Evolutionary conservation across 208 protist genomes (phyloP).

Genomic region (Zelonia costaricensis): DNA sequence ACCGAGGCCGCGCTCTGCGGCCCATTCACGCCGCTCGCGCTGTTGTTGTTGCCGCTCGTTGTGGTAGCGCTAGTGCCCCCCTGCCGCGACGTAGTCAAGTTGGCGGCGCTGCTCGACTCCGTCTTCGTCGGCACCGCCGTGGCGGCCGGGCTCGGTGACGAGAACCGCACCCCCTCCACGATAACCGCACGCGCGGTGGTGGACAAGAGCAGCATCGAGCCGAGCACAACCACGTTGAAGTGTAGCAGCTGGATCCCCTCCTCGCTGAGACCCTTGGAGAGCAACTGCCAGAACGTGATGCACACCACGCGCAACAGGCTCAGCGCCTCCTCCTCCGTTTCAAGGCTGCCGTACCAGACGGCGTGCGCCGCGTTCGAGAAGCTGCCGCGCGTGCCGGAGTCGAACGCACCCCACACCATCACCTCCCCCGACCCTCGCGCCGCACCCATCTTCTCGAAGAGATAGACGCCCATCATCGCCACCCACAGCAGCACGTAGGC

Average conservation of each 20-base stretch:
- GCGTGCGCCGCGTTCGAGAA: not conserved
- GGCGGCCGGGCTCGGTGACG: not conserved
- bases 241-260: slow-evolving; percentile 18
- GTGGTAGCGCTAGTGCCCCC: too few relatives aligned
- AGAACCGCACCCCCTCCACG: slow-evolving; percentile 12
- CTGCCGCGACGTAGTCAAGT: not conserved
- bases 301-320: slow-evolving; percentile 1
- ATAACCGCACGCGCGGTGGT: slow-evolving; percentile 15
- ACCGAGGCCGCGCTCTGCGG: too few relatives aligned
- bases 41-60: not conserved
- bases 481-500: slow-evolving; percentile 41
- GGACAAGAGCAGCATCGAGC: slow-evolving; percentile 23
- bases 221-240: slow-evolving; percentile 25
- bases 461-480: slow-evolving; percentile 30
- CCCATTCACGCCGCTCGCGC: too few relatives aligned
- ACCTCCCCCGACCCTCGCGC: not conserved
- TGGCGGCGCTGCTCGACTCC: not conserved
- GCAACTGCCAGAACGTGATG: slow-evolving; percentile 16
- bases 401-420: not conserved
- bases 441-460: slow-evolving; percentile 9
- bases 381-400: not conserved
- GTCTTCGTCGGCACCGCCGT: not conserved
- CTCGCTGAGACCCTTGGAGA: slow-evolving; percentile 17
- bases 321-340: not conserved
- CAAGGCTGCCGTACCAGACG: not conserved